Percentiles rank a stretch among this genome's conserved stretches.
These are phyloP conservation scores for Xylariaceae sp. DNA, from an alignment of 2,329 filamentous ascomycete species.

Conservation along the genomic window DNA sequence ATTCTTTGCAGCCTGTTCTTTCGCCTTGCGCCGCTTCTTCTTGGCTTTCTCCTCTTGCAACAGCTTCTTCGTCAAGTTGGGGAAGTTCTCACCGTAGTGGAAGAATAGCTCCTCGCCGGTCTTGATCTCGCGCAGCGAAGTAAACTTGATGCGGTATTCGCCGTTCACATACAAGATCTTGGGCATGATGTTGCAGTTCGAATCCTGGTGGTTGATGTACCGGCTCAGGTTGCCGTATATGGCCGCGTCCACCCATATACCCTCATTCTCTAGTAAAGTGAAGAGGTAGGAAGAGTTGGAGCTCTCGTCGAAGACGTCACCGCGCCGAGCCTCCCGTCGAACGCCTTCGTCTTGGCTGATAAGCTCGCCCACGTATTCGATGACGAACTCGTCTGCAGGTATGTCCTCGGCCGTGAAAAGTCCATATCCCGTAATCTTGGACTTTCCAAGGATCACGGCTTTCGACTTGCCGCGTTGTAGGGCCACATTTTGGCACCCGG, in stretches of 20 bases:
- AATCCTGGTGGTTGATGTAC: conserved; percentile 73
- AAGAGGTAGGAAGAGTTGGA: conserved; percentile 62
- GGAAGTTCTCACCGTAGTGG: conserved; percentile 68
- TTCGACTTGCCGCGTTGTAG: conserved; percentile 65
- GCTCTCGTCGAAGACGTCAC: conserved; percentile 57
- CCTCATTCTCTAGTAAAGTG: conserved; percentile 53
- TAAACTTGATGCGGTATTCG: conserved; percentile 71
- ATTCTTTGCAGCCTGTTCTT: conserved; percentile 22
- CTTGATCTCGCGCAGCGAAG: conserved; percentile 59
- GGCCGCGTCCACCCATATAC: conserved; percentile 67
- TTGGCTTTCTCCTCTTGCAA: conserved; percentile 39
- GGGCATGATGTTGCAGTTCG: conserved; percentile 56
- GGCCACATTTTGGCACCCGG: conserved; percentile 65
- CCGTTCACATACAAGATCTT: conserved; percentile 68
- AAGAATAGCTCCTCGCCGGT: conserved; percentile 76
- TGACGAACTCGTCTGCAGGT: conserved; percentile 64
- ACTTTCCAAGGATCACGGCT: conserved; percentile 62
- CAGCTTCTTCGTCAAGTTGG: conserved; percentile 52
- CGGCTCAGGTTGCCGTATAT: conserved; percentile 74
- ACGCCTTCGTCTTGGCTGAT: conserved; percentile 66
- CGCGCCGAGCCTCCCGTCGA: conserved; percentile 57
- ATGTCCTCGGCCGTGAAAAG: conserved; percentile 67
- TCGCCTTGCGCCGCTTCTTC: conserved; percentile 28
- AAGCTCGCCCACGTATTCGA: conserved; percentile 76
- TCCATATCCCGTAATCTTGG: conserved; percentile 68